Base-by-base conservation (phyloP, 257 asterid species). In the Solanum piurae region DNA sequence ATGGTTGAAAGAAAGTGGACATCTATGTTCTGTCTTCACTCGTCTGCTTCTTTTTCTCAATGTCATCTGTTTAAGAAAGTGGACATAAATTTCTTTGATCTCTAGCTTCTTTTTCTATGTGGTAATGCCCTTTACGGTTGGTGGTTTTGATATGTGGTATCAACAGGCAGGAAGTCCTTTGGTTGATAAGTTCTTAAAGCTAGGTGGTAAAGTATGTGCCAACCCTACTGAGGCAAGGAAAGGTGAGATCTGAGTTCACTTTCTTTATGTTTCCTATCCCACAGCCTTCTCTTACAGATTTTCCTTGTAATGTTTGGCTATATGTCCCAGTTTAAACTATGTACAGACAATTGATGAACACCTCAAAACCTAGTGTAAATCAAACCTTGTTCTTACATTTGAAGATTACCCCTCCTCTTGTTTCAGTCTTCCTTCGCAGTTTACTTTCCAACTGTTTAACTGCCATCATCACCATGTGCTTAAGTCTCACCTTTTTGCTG, bases 161-260 rank as follows among this genome's bases (percentile, higher is more conserved):
- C 89, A 60, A 87, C 98, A 96, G 99, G 86, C 93, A 42, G 90
- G 92, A 64, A 71, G 92, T 90, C 91, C 91, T 89, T 90, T 94
- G 90, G 73, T 93, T 89, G 94, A 93, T 76, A 95, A 89, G 64
- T 93, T 96, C 91, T 89, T 92, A 66, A 88, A 93, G 88, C 90
- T 93, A 74, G 98, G 99, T 23, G 99, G 98, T 72, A 93, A 85
- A 92, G 91, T 82, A 86, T 91, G 96, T 88, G 88, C 89, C 69
- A 92, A 88, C 89, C 89, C 94, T 89, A 87, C 52, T 46, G 98
- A 94, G 91, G 83, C 93, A 46, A 94, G 93, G 92, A 89, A 91
- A 93, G 99, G 99, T 96, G 89, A 88, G 86, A 79, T 82, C 74
- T 12, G 52, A 31, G 37, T 66, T 68, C 69, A 60, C 64, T 85